These are phyloP conservation scores for Ampelomyces quisqualis DNA, from an alignment of 2,329 filamentous ascomycete species.

Conservation along the genomic window DNA sequence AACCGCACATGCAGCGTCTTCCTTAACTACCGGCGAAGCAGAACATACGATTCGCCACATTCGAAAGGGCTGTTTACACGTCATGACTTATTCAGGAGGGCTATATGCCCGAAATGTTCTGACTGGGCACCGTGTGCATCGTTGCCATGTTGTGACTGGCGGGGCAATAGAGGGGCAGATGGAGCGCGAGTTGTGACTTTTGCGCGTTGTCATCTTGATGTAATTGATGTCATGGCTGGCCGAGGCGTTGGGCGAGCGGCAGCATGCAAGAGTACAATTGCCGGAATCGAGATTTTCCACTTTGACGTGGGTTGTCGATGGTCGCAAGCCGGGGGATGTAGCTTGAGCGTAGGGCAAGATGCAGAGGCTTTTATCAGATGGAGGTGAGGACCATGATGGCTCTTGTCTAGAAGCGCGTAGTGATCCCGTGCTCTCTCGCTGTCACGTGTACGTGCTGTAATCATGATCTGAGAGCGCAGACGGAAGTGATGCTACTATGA, in stretches of 20 bases:
- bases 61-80: constrained; percentile 27
- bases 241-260: neutral
- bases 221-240: constrained; percentile 4
- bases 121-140: constrained; percentile 7
- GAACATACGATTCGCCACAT: constrained; percentile 21
- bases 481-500: no score
- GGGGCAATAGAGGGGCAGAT: constrained; percentile 12
- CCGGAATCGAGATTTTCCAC: no score
- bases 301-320: no score
- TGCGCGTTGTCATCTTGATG: constrained; percentile 30
- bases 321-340: no score
- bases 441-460: no score
- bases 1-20: constrained; percentile 7
- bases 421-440: no score
- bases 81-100: constrained; percentile 33
- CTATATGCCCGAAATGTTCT: constrained; percentile 17
- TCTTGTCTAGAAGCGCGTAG: no score
- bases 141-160: constrained; percentile 16
- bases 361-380: no score
- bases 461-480: no score
- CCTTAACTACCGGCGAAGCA: constrained; percentile 24
- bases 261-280: constrained; percentile 1
- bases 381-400: no score
- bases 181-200: constrained; percentile 19
- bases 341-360: no score